These are phyloP conservation scores for Eragrostis tef DNA, from an alignment of 202 grass and related monocot genomes.

Conservation along the genomic window DNA sequence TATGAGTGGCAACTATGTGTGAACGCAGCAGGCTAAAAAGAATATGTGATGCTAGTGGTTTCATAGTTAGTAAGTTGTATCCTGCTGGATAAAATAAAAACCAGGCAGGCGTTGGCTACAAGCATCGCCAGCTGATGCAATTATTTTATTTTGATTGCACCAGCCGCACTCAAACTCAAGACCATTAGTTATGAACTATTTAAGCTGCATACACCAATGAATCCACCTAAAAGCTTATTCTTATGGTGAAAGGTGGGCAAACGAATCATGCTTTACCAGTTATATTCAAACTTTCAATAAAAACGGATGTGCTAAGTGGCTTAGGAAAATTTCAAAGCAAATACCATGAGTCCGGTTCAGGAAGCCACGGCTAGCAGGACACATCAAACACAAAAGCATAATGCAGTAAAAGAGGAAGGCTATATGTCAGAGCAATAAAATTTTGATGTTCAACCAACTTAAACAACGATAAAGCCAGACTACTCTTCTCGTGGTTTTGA, in stretches of 20 bases:
- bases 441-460: neutral
- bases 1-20: constrained; percentile 8
- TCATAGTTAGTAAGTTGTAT: constrained; percentile 36
- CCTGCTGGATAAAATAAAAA: constrained; percentile 29
- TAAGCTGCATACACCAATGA: neutral
- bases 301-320: constrained; percentile 18
- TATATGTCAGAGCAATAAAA: constrained; percentile 27
- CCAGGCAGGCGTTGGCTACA: neutral
- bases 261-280: neutral
- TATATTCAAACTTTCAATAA: constrained; percentile 21
- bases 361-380: neutral
- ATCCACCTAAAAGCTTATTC: neutral
- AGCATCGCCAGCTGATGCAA: neutral
- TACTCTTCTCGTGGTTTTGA: constrained; percentile 1
- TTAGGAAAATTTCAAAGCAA: constrained; percentile 23
- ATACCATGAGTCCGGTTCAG: constrained; percentile 13
- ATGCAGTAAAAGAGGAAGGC: constrained; percentile 31
- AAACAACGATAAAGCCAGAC: constrained; percentile 31
- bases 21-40: constrained; percentile 33
- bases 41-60: constrained; percentile 2
- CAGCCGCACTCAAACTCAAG: neutral
- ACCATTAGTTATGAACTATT: neutral
- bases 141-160: neutral
- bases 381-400: neutral
- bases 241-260: too few relatives aligned